Evolutionary conservation across 495 filamentous ascomycete genomes (phyloP).

Genomic region (Tuber calosporum): DNA sequence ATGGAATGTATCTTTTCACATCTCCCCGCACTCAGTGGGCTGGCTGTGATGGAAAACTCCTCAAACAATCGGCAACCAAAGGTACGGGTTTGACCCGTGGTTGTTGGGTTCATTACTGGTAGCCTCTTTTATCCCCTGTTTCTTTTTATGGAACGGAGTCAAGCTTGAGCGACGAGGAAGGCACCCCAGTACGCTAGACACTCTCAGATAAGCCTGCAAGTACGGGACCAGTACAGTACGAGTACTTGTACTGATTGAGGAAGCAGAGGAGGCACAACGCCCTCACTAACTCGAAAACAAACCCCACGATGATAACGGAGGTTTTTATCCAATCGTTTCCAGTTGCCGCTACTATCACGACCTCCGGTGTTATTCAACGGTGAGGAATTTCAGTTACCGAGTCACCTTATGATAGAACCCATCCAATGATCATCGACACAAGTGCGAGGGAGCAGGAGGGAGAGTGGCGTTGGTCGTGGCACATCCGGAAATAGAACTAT

Average conservation of each 20-base stretch:
- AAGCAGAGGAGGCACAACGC: background rate
- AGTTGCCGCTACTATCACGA: background rate
- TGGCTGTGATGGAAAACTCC: background rate
- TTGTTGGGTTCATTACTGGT: slow-evolving; percentile 25
- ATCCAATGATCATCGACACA: background rate
- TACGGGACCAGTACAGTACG: slow-evolving; percentile 12
- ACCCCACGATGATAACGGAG: background rate
- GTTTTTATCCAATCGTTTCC: background rate
- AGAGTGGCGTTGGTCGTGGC: background rate
- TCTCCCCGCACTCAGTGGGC: background rate
- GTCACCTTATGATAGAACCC: background rate
- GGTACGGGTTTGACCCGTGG: slow-evolving; percentile 28
- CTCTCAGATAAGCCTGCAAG: slow-evolving; percentile 30
- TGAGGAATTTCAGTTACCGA: background rate
- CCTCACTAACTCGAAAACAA: background rate
- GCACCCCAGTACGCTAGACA: slow-evolving; percentile 15
- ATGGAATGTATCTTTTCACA: slow-evolving; percentile 19
- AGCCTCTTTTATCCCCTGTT: slow-evolving; percentile 32
- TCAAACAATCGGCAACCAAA: slow-evolving; percentile 19
- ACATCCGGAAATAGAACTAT: background rate
- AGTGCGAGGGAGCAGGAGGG: background rate
- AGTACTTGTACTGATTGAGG: background rate
- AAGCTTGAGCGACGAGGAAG: slow-evolving; percentile 11
- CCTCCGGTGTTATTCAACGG: background rate
- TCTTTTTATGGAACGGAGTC: slow-evolving; percentile 37